Conservation (phyloP, 192 early-diverging fungal genomes). For the Dissophora globulifera region DNA sequence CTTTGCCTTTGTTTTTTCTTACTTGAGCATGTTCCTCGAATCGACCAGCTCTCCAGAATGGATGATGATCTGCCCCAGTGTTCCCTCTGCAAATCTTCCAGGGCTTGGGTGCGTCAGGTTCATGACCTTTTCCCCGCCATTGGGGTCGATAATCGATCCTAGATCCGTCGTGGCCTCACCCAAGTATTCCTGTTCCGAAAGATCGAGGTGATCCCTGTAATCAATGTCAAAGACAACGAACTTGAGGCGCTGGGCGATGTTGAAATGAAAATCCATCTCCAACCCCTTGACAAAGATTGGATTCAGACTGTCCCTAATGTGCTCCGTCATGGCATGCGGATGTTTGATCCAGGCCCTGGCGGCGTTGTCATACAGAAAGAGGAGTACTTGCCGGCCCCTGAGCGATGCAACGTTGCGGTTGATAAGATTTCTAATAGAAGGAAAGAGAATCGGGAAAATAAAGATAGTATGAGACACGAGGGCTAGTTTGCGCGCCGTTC, state of each 20-base stretch:
- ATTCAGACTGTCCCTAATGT: constrained; percentile 57
- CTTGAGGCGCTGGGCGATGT: constrained; percentile 54
- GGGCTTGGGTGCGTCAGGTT: constrained; percentile 14
- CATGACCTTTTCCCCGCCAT: constrained; percentile 1
- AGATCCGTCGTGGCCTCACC: constrained; percentile 49
- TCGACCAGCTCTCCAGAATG: constrained; percentile 51
- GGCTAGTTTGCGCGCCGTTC: too few species aligned
- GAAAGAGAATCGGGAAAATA: too few species aligned
- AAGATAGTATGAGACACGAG: too few species aligned
- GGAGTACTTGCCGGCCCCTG: constrained; percentile 42
- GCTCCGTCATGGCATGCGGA: constrained; percentile 49
- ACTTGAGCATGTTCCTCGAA: constrained; percentile 46
- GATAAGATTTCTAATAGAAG: constrained; percentile 20
- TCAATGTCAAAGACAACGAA: constrained; percentile 51
- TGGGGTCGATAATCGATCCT: constrained; percentile 26
- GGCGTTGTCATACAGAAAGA: constrained; percentile 29
- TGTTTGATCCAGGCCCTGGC: constrained; percentile 15
- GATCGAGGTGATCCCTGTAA: constrained; percentile 35
- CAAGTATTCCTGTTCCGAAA: constrained; percentile 52
- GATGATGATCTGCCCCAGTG: constrained; percentile 53
- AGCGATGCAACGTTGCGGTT: constrained; percentile 2
- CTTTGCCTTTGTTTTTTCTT: constrained; percentile 21
- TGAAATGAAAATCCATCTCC: constrained; percentile 58
- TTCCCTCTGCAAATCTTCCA: background rate
- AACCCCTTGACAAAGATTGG: constrained; percentile 57